phyloP scores from a whole-genome alignment of 2,329 filamentous ascomycete species.

The Pyricularia grisea region DNA sequence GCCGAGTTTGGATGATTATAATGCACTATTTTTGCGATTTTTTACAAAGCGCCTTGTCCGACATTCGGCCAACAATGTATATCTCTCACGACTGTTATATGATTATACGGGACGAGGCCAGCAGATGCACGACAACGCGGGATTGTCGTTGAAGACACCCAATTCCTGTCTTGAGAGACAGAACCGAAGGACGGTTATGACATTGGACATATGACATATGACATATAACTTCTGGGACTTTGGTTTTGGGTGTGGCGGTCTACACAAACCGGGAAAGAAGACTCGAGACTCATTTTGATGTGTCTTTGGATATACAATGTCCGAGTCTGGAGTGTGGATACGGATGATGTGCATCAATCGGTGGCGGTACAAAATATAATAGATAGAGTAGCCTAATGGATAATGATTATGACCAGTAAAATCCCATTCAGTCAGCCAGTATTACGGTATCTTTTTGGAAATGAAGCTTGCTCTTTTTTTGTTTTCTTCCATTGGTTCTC shows the following conservation, averaged over 20 bases:
- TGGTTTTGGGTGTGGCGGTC: neutral
- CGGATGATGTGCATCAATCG: neutral
- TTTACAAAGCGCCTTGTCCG: neutral
- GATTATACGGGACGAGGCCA: neutral
- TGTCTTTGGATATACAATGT: neutral
- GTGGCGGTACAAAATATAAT: neutral
- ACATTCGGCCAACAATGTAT: neutral
- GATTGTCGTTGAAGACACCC: neutral
- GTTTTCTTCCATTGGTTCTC: constrained; percentile 43
- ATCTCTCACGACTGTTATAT: neutral
- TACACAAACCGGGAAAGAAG: neutral
- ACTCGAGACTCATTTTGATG: neutral
- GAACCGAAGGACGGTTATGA: neutral
- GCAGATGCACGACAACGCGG: neutral
- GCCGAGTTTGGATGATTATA: neutral
- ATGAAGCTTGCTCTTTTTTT: constrained; percentile 34
- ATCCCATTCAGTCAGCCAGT: neutral
- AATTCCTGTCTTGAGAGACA: neutral
- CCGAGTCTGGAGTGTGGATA: neutral
- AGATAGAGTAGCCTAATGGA: neutral
- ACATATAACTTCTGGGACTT: neutral
- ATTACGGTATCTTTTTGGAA: neutral
- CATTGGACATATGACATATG: neutral
- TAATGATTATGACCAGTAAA: neutral
- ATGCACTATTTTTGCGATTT: neutral